These are phyloP conservation scores for Apiospora rasikravindrae DNA, from an alignment of 2,329 filamentous ascomycete genomes.

Conservation along the genomic window DNA sequence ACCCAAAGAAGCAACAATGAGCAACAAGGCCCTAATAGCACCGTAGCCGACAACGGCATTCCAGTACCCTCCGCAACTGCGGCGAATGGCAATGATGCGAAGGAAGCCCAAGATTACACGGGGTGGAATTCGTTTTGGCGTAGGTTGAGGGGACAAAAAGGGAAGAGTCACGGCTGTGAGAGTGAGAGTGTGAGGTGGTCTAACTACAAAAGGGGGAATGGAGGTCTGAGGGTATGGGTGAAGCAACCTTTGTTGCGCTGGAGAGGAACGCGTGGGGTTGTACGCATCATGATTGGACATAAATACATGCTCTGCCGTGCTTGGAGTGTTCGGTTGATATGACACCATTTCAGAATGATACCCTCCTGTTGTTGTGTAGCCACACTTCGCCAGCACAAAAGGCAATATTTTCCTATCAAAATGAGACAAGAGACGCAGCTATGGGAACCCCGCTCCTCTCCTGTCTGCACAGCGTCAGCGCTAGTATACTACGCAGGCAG, in stretches of 20 bases:
- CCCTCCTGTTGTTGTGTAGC: background rate
- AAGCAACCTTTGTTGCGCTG: background rate
- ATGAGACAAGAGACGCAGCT: background rate
- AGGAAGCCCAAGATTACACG: background rate
- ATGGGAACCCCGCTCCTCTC: background rate
- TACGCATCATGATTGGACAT: background rate
- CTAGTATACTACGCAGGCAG: background rate
- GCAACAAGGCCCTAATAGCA: background rate
- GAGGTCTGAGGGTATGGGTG: background rate
- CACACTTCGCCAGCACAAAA: background rate
- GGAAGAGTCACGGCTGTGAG: background rate
- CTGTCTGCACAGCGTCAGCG: background rate
- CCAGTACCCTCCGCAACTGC: too few species aligned
- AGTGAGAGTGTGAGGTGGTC: background rate
- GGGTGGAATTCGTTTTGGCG: background rate
- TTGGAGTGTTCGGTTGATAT: background rate
- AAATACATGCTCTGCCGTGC: background rate
- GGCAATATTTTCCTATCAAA: background rate
- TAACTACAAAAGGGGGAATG: too few species aligned
- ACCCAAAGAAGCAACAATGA: background rate
- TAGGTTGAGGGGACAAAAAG: background rate
- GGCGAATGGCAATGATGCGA: too few species aligned
- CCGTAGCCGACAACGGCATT: background rate
- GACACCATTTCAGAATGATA: background rate
- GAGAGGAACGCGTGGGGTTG: background rate